phyloP scores from a whole-genome alignment of 805 yeast genomes.

The Dipodascus albidus region DNA sequence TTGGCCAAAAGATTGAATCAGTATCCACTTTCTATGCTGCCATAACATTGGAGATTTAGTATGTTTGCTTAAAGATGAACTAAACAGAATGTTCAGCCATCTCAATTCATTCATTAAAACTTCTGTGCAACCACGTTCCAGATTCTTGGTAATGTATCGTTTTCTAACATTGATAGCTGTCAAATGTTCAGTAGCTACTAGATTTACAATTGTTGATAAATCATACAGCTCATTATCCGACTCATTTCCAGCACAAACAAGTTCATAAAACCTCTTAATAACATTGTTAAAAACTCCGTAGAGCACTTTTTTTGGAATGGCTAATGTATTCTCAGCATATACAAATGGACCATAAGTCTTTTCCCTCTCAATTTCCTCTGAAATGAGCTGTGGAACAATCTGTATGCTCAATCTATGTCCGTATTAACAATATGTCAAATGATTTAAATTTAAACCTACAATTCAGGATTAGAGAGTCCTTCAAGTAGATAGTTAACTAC shows the following conservation, averaged over 20 bases:
- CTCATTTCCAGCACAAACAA: neutral
- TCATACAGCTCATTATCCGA: neutral
- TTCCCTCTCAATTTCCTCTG: neutral
- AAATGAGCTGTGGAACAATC: neutral
- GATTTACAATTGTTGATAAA: neutral
- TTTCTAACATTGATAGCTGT: constrained; percentile 21
- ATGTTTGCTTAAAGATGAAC: constrained; percentile 26
- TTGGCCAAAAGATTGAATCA: constrained; percentile 3
- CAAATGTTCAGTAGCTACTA: constrained; percentile 22
- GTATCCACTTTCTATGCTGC: constrained; percentile 27
- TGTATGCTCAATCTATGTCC: neutral
- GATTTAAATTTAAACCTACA: neutral
- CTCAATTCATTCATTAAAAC: constrained; percentile 16
- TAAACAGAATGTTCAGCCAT: constrained; percentile 17
- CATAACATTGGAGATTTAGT: constrained; percentile 30
- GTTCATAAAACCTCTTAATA: neutral
- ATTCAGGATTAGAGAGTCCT: neutral
- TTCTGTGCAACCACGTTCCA: neutral
- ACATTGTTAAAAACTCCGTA: neutral
- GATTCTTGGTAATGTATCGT: constrained; percentile 4
- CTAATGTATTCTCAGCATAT: neutral
- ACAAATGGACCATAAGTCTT: neutral
- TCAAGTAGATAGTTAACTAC: neutral
- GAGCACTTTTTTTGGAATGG: neutral
- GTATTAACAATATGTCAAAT: neutral